A percentile compares a stretch with the other conserved stretches of the same genome.
Conservation (phyloP, 2,329 filamentous ascomycete species). For the Sporothrix curviconia region DNA sequence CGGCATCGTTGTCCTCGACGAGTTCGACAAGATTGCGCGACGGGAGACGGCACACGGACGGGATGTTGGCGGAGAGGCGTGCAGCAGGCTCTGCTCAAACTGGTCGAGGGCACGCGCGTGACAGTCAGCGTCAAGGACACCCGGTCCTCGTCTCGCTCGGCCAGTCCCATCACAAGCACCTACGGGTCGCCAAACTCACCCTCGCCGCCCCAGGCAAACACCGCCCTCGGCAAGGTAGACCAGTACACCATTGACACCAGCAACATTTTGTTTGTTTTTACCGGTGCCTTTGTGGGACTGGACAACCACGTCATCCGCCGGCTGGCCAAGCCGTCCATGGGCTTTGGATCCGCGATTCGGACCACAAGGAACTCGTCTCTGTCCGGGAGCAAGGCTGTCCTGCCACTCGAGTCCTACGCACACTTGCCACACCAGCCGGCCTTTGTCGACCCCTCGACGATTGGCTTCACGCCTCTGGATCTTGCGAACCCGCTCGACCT, state of each 20-base stretch:
- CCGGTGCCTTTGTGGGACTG: constrained; percentile 87
- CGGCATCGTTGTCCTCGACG: constrained; percentile 91
- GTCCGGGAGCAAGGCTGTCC: constrained; percentile 46
- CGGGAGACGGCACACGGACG: constrained; percentile 82
- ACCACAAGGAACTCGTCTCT: constrained; percentile 43
- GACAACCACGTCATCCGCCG: constrained; percentile 82
- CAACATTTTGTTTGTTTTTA: constrained; percentile 96
- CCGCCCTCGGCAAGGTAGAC: constrained; percentile 48
- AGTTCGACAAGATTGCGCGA: constrained; percentile 94
- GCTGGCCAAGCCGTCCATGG: constrained; percentile 79
- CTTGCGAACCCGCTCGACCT: constrained; percentile 69
- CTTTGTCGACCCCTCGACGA: constrained; percentile 26
- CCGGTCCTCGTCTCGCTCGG: constrained; percentile 44
- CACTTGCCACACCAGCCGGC: constrained; percentile 50
- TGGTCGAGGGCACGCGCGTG: constrained; percentile 91
- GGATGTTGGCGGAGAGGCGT: constrained; percentile 93
- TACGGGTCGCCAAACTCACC: constrained; percentile 41
- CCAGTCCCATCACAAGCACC: constrained; percentile 47
- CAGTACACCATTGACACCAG: constrained; percentile 79
- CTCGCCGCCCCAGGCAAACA: constrained; percentile 38
- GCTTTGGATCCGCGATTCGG: constrained; percentile 80
- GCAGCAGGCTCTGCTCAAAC: constrained; percentile 89
- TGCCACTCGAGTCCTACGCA: constrained; percentile 55
- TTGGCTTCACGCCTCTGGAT: constrained; percentile 55
- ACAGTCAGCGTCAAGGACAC: constrained; percentile 85